Base-by-base conservation (phyloP, 2,329 filamentous ascomycete genomes). In the Talaromyces pinophilus region DNA sequence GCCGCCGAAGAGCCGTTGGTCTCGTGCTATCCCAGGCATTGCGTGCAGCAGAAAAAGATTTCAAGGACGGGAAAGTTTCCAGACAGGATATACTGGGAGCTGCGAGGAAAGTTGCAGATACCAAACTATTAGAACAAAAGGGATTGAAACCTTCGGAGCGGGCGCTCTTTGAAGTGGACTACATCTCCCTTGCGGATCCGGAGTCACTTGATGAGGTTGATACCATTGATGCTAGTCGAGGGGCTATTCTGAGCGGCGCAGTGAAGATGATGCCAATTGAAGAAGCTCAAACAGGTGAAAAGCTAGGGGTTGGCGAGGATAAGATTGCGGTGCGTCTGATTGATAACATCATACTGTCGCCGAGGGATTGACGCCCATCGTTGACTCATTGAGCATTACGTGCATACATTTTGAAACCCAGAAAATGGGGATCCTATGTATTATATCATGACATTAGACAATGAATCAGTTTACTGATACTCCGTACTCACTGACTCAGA, bases 191-290 rank as follows among this genome's bases (percentile, higher is more conserved):
- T 30, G 91, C 94, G 0, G 92, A 98, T 72, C 91, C 92, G 0
- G 88, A 92, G 8, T 90, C 89, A 0, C 87, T 99, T 81, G 86
- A 91, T 67, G 94, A 98, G 79, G 73, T 97, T 1, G 84, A 90
- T 0, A 76, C 80, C 13, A 85, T 98, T 1, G 91, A 97, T 73
- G 83, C 85, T 0, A 79, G 80, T 0, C 87, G 82, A 69, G 94
- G 94, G 1, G 93, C 90, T 0, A 90, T 99, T 42, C 79, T 99
- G 66, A 98, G 94, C 75, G 93, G 92, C 3, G 95, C 95, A 0
- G 83, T 99, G 66, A 95, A 92, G 80, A 96, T 99, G 90, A 76
- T 92, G 55, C 91, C 93, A 0, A 82, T 97, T 1, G 91, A 96
- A 74, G 84, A 87, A 62, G 84, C 89, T 0, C 84, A 83, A 59